Conservation (phyloP, 257 asterid genomes). For the Mentha longifolia region DNA sequence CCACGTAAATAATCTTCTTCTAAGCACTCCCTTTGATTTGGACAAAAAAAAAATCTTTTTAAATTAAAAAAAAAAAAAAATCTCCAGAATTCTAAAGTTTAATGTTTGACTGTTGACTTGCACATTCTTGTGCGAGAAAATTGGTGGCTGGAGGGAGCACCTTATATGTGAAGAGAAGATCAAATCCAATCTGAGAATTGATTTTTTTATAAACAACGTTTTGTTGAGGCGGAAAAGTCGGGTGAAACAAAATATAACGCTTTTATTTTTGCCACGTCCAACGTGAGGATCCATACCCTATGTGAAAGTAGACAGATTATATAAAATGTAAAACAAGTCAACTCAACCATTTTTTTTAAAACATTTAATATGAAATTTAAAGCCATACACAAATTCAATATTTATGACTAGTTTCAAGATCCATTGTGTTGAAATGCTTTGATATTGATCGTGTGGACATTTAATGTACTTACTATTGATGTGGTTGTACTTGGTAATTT, state of each 20-base stretch:
- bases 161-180: not conserved
- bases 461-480: no score
- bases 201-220: not conserved
- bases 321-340: not conserved
- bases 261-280: not conserved
- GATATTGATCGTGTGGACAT: no score
- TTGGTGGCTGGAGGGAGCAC: slow-evolving; percentile 31
- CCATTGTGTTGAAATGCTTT: no score
- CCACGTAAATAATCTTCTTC: no score
- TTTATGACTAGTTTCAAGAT: no score
- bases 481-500: no score
- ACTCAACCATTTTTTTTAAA: no score
- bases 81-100: slow-evolving; percentile 6
- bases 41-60: no score
- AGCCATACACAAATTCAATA: no score
- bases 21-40: no score
- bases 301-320: slow-evolving; percentile 7
- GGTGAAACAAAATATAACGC: not conserved
- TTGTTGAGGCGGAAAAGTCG: slow-evolving; percentile 2
- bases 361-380: no score
- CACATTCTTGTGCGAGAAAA: slow-evolving; percentile 8
- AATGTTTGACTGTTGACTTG: slow-evolving; percentile 28
- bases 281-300: not conserved
- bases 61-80: no score
- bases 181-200: not conserved